Evolutionary conservation across 2,329 filamentous ascomycete genomes (phyloP), one percentile per base, ranked within the genome.

Genomic region (Verticillium zaregamsianum): DNA sequence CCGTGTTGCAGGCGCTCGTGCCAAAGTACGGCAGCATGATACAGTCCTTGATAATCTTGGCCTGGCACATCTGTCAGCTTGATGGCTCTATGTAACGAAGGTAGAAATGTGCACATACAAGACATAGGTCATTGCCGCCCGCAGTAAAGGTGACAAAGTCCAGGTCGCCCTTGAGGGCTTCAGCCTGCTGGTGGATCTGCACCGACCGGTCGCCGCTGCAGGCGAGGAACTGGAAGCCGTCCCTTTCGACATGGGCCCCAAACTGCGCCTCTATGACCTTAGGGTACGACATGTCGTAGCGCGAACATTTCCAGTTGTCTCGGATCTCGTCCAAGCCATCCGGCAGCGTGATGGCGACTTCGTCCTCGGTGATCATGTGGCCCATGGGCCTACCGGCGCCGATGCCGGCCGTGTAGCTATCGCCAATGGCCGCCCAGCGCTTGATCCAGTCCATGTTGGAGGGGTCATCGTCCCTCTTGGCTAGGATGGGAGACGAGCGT

Each of bases 351-450:
- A 9, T 35, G 8, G 2, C 33, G 8, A 12, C 8, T 8, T 8
- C 12, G 33, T 35, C 33, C 33, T 9, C 8, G 33, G 12, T 35
- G 7, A 35, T 35, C 12, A 12, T 8, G 33, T 35, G 8, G 33
- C 33, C 60, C 12, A 61, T 28, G 12, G 28, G 60, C 20, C 20
- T 15, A 12, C 60, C 60, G 4, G 60, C 31, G 14, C 66, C 74
- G 55, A 76, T 76, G 37, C 74, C 74, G 1, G 74, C 74, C 5
- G 73, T 76, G 60, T 67, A 76, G 61, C 74, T 76, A 63, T 77
- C 74, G 11, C 74, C 74, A 15, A 77, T 67, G 54, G 73, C 73
- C 2, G 73, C 74, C 66, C 70, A 74, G 7, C 67, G 65, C 57
- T 68, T 65, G 37, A 76, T 67, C 70, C 69, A 74, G 54, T 45